Evolutionary conservation across 1,284 basidiomycete genomes (phyloP).

Genomic region (Pseudozyma sp.): DNA sequence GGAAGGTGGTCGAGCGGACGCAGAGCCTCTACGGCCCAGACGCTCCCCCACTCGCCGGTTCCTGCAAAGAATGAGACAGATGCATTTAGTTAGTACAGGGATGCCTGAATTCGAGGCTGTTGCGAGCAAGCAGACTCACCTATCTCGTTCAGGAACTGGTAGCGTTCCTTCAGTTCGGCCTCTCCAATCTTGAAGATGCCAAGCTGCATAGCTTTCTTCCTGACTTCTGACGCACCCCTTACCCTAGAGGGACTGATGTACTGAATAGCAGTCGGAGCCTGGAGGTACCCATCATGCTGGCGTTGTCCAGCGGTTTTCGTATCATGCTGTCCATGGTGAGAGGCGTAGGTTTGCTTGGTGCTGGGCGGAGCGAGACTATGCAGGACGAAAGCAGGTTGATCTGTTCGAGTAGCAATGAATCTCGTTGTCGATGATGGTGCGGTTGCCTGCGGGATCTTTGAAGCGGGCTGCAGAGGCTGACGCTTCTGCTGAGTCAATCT

Average conservation of each 20-base stretch:
- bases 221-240: slow-evolving; percentile 14
- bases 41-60: slow-evolving; percentile 50
- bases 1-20: slow-evolving; percentile 40
- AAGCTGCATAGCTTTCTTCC: slow-evolving; percentile 43
- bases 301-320: neutral
- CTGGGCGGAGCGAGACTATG: neutral
- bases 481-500: slow-evolving; percentile 6
- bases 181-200: slow-evolving; percentile 52
- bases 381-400: slow-evolving; percentile 16
- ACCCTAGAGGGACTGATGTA: slow-evolving; percentile 3
- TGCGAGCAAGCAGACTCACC: slow-evolving; percentile 22
- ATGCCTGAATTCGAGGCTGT: too few species aligned
- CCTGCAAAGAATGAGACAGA: slow-evolving; percentile 10
- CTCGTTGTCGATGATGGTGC: slow-evolving; percentile 12
- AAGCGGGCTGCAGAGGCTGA: slow-evolving; percentile 1
- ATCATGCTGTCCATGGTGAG: slow-evolving; percentile 5
- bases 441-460: slow-evolving; percentile 34
- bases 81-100: neutral
- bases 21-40: slow-evolving; percentile 39
- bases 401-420: slow-evolving; percentile 10
- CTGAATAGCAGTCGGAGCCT: neutral
- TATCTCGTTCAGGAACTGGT: slow-evolving; percentile 50
- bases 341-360: slow-evolving; percentile 1
- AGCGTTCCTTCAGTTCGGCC: slow-evolving; percentile 41
- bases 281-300: neutral